phyloP scores from a whole-genome alignment of 2,329 filamentous ascomycete genomes.

The Aureobasidium sp. region DNA sequence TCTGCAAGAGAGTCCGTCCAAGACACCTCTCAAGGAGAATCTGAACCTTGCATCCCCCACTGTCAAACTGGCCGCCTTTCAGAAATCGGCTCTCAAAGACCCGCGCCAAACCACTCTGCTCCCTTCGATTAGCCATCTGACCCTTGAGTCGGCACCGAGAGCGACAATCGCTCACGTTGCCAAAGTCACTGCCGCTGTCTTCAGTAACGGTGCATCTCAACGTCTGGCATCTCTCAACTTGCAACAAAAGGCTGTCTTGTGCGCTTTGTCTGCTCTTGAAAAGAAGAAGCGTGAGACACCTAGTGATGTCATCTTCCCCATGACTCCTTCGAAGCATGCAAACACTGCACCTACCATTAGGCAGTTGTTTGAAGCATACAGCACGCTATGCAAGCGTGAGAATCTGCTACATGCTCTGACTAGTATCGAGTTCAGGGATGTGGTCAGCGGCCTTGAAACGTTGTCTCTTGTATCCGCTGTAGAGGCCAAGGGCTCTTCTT shows the following conservation, averaged over 20 bases:
- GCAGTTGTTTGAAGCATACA: slow-evolving; percentile 76
- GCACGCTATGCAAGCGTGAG: slow-evolving; percentile 72
- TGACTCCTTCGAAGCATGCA: slow-evolving; percentile 36
- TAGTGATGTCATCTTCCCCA: slow-evolving; percentile 12
- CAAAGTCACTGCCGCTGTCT: slow-evolving; percentile 80
- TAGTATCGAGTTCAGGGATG: slow-evolving; percentile 88
- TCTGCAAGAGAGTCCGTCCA: slow-evolving; percentile 40
- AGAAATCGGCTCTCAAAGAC: slow-evolving; percentile 40
- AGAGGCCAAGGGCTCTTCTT: slow-evolving; percentile 55
- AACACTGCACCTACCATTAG: slow-evolving; percentile 70
- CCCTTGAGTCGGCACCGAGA: slow-evolving; percentile 72
- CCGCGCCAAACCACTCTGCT: slow-evolving; percentile 25
- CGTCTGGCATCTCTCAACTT: slow-evolving; percentile 82
- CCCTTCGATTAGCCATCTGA: slow-evolving; percentile 38
- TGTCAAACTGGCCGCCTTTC: slow-evolving; percentile 21
- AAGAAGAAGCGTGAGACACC: slow-evolving; percentile 31
- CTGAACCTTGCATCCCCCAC: slow-evolving; percentile 60
- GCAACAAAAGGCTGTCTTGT: slow-evolving; percentile 92
- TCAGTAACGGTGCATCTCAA: slow-evolving; percentile 81
- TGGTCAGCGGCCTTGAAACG: slow-evolving; percentile 82
- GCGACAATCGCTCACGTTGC: slow-evolving; percentile 88
- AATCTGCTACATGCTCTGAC: slow-evolving; percentile 85
- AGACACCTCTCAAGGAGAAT: slow-evolving; percentile 70
- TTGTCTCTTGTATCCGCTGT: slow-evolving; percentile 68
- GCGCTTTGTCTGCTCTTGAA: slow-evolving; percentile 80